These are phyloP conservation scores for Aspergillus ostianus DNA, from an alignment of 495 filamentous ascomycete species.

Conservation along the genomic window DNA sequence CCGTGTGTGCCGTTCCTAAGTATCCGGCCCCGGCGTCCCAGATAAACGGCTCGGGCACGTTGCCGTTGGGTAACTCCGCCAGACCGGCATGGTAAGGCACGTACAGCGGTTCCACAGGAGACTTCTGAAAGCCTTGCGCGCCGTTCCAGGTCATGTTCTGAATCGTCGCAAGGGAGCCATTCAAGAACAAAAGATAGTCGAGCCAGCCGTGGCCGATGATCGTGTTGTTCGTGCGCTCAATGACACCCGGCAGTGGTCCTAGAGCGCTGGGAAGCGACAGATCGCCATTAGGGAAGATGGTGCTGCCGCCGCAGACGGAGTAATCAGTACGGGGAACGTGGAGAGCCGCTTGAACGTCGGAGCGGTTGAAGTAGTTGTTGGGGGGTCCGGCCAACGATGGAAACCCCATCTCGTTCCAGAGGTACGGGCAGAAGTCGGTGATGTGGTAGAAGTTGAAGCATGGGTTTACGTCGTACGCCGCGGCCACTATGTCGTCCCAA, in stretches of 20 bases:
- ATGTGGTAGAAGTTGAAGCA: slow-evolving; percentile 42
- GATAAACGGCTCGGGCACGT: not conserved
- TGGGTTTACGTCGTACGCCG: not conserved
- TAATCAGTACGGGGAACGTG: slow-evolving; percentile 22
- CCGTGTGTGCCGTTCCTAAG: not conserved
- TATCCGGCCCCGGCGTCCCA: not conserved
- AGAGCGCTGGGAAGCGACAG: not conserved
- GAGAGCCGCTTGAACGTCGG: slow-evolving; percentile 35
- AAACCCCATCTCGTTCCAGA: slow-evolving; percentile 29
- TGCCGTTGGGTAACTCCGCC: not conserved
- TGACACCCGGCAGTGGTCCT: slow-evolving; percentile 15
- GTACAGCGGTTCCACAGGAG: not conserved
- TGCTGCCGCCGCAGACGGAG: not conserved
- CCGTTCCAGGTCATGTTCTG: slow-evolving; percentile 41
- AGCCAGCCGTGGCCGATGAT: slow-evolving; percentile 41
- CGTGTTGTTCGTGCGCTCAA: slow-evolving; percentile 32
- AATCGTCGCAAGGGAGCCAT: slow-evolving; percentile 36
- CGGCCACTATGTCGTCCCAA: slow-evolving; percentile 7
- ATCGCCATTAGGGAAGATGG: slow-evolving; percentile 11
- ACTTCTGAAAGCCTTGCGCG: not conserved
- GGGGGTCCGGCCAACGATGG: slow-evolving; percentile 15
- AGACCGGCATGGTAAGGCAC: not conserved
- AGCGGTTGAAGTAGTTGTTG: slow-evolving; percentile 34
- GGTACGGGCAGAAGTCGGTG: slow-evolving; percentile 29
- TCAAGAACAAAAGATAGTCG: slow-evolving; percentile 43